A percentile compares a stretch with the other conserved stretches of the same genome.
Evolutionary conservation across 1,139 yeast genomes (phyloP).

Genomic region (Candida gigantensis): DNA sequence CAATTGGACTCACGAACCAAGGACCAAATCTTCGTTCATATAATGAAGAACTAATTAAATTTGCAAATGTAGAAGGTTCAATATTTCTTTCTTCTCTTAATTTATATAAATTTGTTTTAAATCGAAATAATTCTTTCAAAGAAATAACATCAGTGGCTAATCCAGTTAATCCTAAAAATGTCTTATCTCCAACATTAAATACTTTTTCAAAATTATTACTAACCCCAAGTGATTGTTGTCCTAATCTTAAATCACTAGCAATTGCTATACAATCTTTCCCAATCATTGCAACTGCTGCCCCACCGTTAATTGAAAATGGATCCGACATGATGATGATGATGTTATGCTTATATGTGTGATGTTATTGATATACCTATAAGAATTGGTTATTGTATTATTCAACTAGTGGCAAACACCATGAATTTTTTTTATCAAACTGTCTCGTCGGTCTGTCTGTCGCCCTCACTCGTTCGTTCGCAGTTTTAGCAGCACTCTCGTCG

Average conservation of each 20-base stretch:
- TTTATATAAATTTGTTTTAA: slow-evolving; percentile 85
- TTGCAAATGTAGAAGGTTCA: slow-evolving; percentile 93
- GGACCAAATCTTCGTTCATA: slow-evolving; percentile 96
- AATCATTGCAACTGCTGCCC: slow-evolving; percentile 97
- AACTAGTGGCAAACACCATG: too few species aligned
- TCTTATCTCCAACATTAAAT: slow-evolving; percentile 77
- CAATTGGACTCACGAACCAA: slow-evolving; percentile 94
- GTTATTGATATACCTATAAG: too few species aligned
- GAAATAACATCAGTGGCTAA: slow-evolving; percentile 93
- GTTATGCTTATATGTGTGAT: too few species aligned
- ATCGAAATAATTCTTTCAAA: slow-evolving; percentile 75
- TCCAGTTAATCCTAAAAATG: slow-evolving; percentile 90
- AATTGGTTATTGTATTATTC: too few species aligned
- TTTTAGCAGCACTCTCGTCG: too few species aligned
- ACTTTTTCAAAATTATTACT: slow-evolving; percentile 92
- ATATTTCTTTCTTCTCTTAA: slow-evolving; percentile 88
- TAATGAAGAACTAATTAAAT: slow-evolving; percentile 83
- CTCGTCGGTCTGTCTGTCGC: too few species aligned
- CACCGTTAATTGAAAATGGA: slow-evolving; percentile 58
- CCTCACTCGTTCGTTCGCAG: too few species aligned
- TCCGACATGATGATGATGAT: too few species aligned
- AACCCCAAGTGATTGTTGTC: slow-evolving; percentile 90
- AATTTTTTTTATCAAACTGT: too few species aligned
- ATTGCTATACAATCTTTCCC: slow-evolving; percentile 99
- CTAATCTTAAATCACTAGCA: slow-evolving; percentile 92